These are phyloP conservation scores for Mangifera indica DNA, from an alignment of 345 rosid species.

Conservation along the genomic window DNA sequence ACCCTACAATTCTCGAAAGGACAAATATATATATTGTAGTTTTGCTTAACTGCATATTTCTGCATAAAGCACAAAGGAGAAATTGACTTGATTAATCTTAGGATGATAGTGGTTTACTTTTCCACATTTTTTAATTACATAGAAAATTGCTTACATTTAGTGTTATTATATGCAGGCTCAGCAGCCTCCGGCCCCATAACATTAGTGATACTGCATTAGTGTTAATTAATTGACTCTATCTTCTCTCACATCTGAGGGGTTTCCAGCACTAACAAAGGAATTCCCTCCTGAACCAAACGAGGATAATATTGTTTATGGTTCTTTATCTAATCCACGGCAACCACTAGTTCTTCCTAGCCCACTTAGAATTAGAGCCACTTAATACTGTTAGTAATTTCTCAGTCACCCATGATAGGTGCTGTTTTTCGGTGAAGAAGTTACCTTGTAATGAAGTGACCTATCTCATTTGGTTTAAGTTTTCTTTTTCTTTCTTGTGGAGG, in stretches of 20 bases:
- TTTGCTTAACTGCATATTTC: background rate
- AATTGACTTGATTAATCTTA: background rate
- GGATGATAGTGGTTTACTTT: background rate
- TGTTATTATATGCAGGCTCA: background rate
- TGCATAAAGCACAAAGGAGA: background rate
- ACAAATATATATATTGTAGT: background rate
- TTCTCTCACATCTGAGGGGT: background rate
- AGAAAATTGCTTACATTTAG: no score
- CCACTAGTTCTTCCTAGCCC: background rate
- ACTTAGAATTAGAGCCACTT: background rate
- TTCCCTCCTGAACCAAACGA: background rate
- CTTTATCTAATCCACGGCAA: background rate
- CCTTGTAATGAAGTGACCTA: background rate
- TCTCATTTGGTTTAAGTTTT: background rate
- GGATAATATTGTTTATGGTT: slow-evolving; percentile 7
- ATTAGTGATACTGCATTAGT: no score
- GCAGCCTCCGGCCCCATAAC: background rate
- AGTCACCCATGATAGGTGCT: background rate
- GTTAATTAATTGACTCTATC: background rate
- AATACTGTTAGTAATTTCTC: background rate
- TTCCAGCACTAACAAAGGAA: background rate
- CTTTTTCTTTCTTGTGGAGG: background rate
- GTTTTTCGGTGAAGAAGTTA: background rate
- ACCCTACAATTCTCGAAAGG: background rate
- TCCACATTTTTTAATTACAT: background rate